phyloP scores from a whole-genome alignment of 208 protist species.

The Acanthamoeba castellanii region DNA sequence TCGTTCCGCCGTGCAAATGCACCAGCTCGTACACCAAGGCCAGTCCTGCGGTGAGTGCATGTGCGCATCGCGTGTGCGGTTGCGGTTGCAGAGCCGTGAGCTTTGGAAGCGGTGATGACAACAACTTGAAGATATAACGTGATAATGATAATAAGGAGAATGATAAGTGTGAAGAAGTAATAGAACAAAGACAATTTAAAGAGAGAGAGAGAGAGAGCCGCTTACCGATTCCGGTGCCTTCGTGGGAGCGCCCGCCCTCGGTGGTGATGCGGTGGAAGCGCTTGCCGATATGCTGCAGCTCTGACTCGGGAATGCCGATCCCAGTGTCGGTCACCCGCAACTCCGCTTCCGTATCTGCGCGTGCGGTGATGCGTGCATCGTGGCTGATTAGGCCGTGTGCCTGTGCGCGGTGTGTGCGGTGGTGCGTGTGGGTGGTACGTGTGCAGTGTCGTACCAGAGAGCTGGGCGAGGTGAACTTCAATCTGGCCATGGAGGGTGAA shows the following conservation, averaged over 20 bases:
- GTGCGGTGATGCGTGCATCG: no score
- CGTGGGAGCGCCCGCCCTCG: background rate
- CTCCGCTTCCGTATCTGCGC: background rate
- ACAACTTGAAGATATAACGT: no score
- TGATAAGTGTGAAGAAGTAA: background rate
- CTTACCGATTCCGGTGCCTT: slow-evolving; percentile 72
- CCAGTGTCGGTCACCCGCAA: slow-evolving; percentile 72
- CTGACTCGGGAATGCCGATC: slow-evolving; percentile 63
- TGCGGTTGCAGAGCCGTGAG: no score
- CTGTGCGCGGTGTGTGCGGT: no score
- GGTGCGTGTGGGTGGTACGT: no score
- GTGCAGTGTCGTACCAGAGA: background rate
- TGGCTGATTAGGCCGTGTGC: no score
- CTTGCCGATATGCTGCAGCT: slow-evolving; percentile 37
- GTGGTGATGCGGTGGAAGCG: slow-evolving; percentile 72
- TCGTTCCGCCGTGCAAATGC: slow-evolving; percentile 72
- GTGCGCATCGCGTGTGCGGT: no score
- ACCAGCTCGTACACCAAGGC: slow-evolving; percentile 77
- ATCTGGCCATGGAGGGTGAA: slow-evolving; percentile 76
- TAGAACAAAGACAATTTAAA: no score
- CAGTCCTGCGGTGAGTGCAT: slow-evolving; percentile 69
- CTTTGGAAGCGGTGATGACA: no score
- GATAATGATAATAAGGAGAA: no score
- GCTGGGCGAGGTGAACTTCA: background rate
- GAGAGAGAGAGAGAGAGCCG: no score